Conservation (phyloP, 306 rosid genomes). For the Pterocarpus macrocarpus region DNA sequence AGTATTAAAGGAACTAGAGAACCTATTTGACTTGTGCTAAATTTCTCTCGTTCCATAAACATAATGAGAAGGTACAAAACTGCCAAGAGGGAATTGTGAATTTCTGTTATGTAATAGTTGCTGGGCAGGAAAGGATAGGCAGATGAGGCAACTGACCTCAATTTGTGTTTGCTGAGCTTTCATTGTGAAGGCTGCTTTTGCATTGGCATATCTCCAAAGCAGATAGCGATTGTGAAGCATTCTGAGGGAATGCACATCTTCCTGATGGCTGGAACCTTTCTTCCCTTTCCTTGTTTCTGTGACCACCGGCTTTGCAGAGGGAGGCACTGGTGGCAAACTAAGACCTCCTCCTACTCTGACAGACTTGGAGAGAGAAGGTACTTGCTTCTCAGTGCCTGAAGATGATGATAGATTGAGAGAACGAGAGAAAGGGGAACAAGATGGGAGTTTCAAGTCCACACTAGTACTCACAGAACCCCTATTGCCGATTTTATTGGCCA, state of each 20-base stretch:
- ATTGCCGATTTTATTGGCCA: no score
- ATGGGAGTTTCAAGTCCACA: no score
- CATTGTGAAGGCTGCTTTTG: slow-evolving; percentile 57
- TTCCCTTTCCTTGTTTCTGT: slow-evolving; percentile 56
- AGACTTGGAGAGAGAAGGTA: slow-evolving; percentile 41
- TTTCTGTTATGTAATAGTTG: neutral
- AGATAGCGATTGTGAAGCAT: slow-evolving; percentile 64
- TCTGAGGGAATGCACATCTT: slow-evolving; percentile 58
- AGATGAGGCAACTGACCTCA: slow-evolving; percentile 56
- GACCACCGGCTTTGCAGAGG: slow-evolving; percentile 48
- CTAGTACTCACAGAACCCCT: no score
- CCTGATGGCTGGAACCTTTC: slow-evolving; percentile 60
- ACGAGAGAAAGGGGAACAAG: no score
- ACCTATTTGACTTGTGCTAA: neutral
- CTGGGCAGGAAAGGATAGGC: neutral
- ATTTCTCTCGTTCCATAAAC: slow-evolving; percentile 13
- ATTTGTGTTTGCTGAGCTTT: slow-evolving; percentile 68
- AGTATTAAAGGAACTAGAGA: no score
- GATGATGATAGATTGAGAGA: no score
- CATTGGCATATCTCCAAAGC: slow-evolving; percentile 76
- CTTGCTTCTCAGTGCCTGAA: slow-evolving; percentile 38
- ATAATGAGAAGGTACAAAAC: slow-evolving; percentile 6
- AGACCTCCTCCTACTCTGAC: slow-evolving; percentile 47
- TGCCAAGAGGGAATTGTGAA: neutral
- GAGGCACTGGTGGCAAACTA: slow-evolving; percentile 66